Conservation (phyloP, 176 grass and related monocot genomes). For the Carex pumila region DNA sequence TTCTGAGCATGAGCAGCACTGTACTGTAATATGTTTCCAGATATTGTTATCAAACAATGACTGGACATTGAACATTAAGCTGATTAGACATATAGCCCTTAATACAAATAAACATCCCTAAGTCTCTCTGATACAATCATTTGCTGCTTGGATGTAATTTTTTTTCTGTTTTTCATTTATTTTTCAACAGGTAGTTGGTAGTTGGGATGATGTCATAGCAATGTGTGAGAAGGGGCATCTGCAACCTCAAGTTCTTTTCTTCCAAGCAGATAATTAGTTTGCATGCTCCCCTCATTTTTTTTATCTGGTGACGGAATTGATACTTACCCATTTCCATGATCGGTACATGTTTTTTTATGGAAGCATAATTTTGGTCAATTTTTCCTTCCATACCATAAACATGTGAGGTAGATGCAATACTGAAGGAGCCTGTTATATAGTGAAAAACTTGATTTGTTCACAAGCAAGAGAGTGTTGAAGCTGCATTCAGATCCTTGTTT, state of each 20-base stretch:
- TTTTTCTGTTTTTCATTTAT: neutral
- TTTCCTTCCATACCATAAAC: slow-evolving; percentile 3
- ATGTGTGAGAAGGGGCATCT: slow-evolving; percentile 95
- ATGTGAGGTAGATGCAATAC: slow-evolving; percentile 3
- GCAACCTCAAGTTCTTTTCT: slow-evolving; percentile 98
- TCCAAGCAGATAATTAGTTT: slow-evolving; percentile 70
- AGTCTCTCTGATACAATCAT: slow-evolving; percentile 3
- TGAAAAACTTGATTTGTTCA: neutral
- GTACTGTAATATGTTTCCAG: neutral
- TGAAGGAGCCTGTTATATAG: slow-evolving; percentile 5
- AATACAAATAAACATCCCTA: neutral
- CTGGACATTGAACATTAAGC: neutral
- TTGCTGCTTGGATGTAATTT: slow-evolving; percentile 5
- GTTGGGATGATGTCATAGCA: slow-evolving; percentile 75
- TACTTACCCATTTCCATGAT: neutral
- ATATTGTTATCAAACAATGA: neutral
- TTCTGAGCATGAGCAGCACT: neutral
- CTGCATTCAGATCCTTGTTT: neutral
- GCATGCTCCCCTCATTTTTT: neutral
- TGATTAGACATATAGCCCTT: neutral
- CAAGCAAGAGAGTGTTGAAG: slow-evolving; percentile 6
- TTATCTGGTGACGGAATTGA: neutral
- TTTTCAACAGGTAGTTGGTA: slow-evolving; percentile 63
- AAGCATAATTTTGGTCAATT: slow-evolving; percentile 5
- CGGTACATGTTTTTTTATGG: slow-evolving; percentile 4